Base-by-base conservation (phyloP, 2,329 filamentous ascomycete species). In the Aschersonia sp. region DNA sequence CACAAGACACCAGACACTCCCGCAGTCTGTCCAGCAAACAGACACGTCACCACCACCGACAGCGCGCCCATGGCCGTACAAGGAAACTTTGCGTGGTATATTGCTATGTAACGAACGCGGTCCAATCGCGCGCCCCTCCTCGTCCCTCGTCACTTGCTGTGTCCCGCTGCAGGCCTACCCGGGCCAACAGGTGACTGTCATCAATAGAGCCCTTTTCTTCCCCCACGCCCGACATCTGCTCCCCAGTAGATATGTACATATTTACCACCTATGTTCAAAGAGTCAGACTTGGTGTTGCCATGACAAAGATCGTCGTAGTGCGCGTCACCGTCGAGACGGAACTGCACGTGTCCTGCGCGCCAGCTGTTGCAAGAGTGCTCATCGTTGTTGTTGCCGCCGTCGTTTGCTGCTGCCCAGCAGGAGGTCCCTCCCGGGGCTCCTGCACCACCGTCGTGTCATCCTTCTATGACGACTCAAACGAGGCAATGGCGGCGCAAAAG, bases 401-500 rank as follows among this genome's bases (percentile, higher is more conserved):
- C 6, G 31, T 47, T 11, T 35, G 10, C 29, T 46, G 12, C 22
- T 30, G 33, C 33, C 33, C 33, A 37, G 2, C 33, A 37, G 33
- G 33, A 37, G 33, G 29, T 10, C 30, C 41, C 14, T 45, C 32
- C 10, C 42, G 41, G n/a, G 35, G 45, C 46, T 43, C 42, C 42
- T 39, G 49, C 10, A 49, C 33, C 33, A 37, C 12, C 33, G 33
- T 8, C 12, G 33, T n/a, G 41, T 48, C 50, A 50, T 35, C 54
- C 8, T 50, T 47, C 52, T 56, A 56, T 42, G 54, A 56, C 48
- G 56, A 49, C 45, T 52, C 52, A 59, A 79, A 80, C 45, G 69
- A 56, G 30, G 76, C 75, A 50, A 84, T 63, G 30, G 78, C 76
- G 5, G 76, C 77, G 55, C 79, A 81, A 57, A 80, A 85, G 55